Conservation (phyloP, 2,329 filamentous ascomycete genomes). For the Epichloe scottii region DNA sequence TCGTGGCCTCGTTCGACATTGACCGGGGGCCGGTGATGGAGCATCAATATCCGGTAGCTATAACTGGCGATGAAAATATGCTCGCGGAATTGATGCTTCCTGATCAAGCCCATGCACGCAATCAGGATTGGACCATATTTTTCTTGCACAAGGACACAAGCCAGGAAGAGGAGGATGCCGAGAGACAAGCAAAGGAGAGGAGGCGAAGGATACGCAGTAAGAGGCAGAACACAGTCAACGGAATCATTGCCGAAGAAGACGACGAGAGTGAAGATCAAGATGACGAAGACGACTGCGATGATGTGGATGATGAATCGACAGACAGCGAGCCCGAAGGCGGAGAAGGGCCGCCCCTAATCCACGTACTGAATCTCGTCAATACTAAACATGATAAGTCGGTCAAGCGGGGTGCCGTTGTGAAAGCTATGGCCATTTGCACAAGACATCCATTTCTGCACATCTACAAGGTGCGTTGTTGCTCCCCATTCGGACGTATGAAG, state of each 20-base stretch:
- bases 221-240: conserved; percentile 37
- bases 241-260: conserved; percentile 32
- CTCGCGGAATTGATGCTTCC: conserved; percentile 96
- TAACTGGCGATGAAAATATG: conserved; percentile 97
- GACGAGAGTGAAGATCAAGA: conserved; percentile 34
- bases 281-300: conserved; percentile 36
- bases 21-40: conserved; percentile 96
- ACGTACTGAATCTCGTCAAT: conserved; percentile 94
- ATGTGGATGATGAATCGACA: conserved; percentile 39
- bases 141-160: conserved; percentile 93
- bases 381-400: conserved; percentile 92
- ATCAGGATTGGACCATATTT: conserved; percentile 98
- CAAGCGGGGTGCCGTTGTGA: conserved; percentile 87
- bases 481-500: not conserved
- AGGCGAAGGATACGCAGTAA: conserved; percentile 38
- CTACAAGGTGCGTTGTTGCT: conserved; percentile 59
- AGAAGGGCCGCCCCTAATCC: conserved; percentile 85
- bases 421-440: conserved; percentile 98
- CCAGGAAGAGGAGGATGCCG: conserved; percentile 67
- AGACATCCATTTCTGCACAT: conserved; percentile 96
- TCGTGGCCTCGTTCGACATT: conserved; percentile 95
- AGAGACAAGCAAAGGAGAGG: conserved; percentile 44
- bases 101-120: conserved; percentile 87
- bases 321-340: conserved; percentile 55
- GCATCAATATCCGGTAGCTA: conserved; percentile 88